Base-by-base conservation (phyloP, 495 filamentous ascomycete species). In the Xylaria venustula region DNA sequence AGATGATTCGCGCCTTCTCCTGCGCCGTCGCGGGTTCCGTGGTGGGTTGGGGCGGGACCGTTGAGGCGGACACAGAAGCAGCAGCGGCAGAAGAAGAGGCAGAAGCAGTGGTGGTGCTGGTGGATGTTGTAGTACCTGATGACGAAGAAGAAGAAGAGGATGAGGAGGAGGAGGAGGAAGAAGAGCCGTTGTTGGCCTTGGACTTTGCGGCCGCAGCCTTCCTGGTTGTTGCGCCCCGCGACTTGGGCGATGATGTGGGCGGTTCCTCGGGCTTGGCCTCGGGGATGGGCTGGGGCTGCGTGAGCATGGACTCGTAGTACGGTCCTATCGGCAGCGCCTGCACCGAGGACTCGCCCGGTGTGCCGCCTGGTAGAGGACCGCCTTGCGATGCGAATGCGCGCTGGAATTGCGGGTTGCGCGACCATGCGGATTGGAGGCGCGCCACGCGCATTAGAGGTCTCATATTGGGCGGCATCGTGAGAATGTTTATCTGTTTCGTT, bases 1-100 rank as follows among this genome's bases (percentile, higher is more conserved):
- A 95, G 59, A 94, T 79, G 71, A 93, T 83, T 57, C 85, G 87
- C 81, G 74, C 80, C 81, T 74, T 86, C 73, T 72, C 78, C 67
- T 63, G 78, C 71, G 59, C 75, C 73, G 64, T 78, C 67, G 72
- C 62, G 23, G 69, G 67, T 49, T 64, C 48, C 54, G 78, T 63
- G 22, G 75, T 63, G 19, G 61, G 60, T 30, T 66, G 70, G 34
- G 60, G 48, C 2, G 56, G 60, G 50, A 55, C 30, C 58, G 40
- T 48, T 48, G 44, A 61, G 65, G 68, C 3, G 66, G 30, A 11
- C 5, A 11, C 5, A 34, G 30, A 34, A 34, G 30, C 11, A 5
- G 17, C 71, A 72, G 52, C 75, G 65, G 22, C 77, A 67, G 54
- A 77, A 61, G 46, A 67, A 61, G 59, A 78, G 79, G 28, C 77